Conservation (phyloP, 305 asterid genomes). For the Fraxinus sp. region DNA sequence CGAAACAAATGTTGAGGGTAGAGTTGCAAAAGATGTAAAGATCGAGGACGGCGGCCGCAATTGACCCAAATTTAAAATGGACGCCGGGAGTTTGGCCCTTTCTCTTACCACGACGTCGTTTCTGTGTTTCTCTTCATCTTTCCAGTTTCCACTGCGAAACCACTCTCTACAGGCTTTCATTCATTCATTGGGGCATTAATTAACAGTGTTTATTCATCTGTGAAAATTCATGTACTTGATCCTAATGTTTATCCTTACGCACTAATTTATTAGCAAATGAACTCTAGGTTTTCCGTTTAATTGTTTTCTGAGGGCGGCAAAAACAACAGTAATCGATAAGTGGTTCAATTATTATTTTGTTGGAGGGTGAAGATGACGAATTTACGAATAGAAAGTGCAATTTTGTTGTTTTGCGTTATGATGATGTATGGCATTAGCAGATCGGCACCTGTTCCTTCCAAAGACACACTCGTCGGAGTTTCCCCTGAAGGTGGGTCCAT, state of each 20-base stretch:
- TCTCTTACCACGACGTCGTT: background rate
- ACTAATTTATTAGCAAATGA: background rate
- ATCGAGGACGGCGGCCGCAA: background rate
- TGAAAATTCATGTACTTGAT: background rate
- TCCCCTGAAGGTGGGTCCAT: constrained; percentile 41
- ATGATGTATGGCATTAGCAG: constrained; percentile 29
- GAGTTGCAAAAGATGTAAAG: background rate
- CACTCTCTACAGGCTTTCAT: background rate
- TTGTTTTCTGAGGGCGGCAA: background rate
- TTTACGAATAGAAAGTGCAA: constrained; percentile 10
- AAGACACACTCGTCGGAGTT: constrained; percentile 38
- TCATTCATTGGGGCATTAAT: background rate
- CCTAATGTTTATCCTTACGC: background rate
- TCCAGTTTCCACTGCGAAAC: background rate
- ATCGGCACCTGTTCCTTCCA: constrained; percentile 32
- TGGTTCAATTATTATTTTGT: background rate
- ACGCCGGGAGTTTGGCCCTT: background rate
- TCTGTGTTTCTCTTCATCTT: background rate
- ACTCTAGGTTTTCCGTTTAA: background rate
- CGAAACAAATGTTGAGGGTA: background rate
- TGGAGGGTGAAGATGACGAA: constrained; percentile 30
- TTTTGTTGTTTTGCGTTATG: constrained; percentile 31
- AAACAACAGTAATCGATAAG: background rate
- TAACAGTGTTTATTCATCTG: background rate
- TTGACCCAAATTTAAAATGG: background rate